A percentile compares a stretch with the other conserved stretches of the same genome.
phyloP scores from a whole-genome alignment of 163 green algal genomes.

The Chlorella variabilis region DNA sequence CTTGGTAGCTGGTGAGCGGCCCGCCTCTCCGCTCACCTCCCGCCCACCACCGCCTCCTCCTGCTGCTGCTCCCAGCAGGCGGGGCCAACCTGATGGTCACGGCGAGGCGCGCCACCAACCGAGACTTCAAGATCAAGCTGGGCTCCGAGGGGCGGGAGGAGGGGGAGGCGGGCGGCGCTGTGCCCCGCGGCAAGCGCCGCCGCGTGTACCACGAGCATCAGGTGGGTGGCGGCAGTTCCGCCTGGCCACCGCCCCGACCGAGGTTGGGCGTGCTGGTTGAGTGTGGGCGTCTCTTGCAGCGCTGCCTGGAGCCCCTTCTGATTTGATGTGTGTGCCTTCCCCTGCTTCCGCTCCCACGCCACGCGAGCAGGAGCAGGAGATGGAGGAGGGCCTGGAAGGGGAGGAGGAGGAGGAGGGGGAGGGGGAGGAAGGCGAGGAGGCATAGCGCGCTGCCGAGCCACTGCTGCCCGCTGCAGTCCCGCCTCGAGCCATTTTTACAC shows the following conservation, averaged over 20 bases:
- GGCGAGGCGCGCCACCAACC: conserved; percentile 45
- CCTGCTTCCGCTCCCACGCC: no score
- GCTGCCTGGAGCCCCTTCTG: no score
- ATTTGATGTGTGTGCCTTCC: no score
- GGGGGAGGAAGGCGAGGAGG: conserved; percentile 1
- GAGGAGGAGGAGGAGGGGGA: background rate
- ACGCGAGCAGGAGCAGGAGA: no score
- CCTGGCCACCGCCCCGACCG: no score
- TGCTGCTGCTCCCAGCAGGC: conserved; percentile 21
- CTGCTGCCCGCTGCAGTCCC: no score
- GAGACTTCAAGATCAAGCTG: conserved; percentile 43
- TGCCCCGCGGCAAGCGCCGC: background rate
- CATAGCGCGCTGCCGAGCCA: background rate
- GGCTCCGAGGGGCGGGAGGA: background rate
- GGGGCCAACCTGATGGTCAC: conserved; percentile 41
- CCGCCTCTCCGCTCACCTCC: no score
- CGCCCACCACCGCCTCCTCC: background rate
- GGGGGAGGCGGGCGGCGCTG: background rate
- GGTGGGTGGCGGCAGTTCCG: no score
- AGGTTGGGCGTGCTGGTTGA: no score
- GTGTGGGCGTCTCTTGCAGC: no score
- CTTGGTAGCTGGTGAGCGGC: no score
- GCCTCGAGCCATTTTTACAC: background rate
- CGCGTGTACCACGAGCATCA: no score
- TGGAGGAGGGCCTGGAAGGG: background rate